Base-by-base conservation (phyloP, 345 rosid species). In the Euphorbia peplus region DNA sequence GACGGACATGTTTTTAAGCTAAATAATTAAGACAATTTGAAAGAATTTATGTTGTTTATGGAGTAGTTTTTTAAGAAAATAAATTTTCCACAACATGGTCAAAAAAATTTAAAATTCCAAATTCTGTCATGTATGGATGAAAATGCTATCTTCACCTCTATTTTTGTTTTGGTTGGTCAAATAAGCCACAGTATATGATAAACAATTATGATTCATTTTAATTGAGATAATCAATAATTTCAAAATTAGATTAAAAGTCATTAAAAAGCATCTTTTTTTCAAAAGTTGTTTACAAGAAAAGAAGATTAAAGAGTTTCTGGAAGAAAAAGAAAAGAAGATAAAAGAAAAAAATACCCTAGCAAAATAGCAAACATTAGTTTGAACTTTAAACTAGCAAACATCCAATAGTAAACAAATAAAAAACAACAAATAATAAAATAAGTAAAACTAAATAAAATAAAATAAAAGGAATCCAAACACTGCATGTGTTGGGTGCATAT, bases 401-500 rank as follows among this genome's bases (percentile, higher is more conserved):
- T 28, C 57, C 28, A 53, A 21, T 21, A 5, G 57, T 14, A 53
- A 53, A 53, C 14, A 53, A 53, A 21, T 21, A 3, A 19, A 5
- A 9, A 9, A 14, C 9, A 47, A 2, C 3, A n/a, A 51, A 52
- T 18, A 52, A 52, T 22, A 19, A 52, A 52, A 19, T 6, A n/a
- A 1, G 6, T 5, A n/a, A 66, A n/a, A n/a, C n/a, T 5, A 13
- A 66, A 18, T 52, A 1, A 24, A 22, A 14, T 11, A 21, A 9
- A 11, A 13, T 35, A 35, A 18, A 7, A 37, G 7, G 24, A 16
- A 55, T 55, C 35, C 25, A 25, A 11, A 39, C 10, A n/a, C 14
- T 21, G 3, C 37, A 32, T 32, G 50, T 1, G 14, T 4, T 18
- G 13, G 10, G 69, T 51, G 79, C 57, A 79, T 76, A 73, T 76